Conservation (phyloP, 106 monocot genomes). For the Narthecium ossifragum region DNA sequence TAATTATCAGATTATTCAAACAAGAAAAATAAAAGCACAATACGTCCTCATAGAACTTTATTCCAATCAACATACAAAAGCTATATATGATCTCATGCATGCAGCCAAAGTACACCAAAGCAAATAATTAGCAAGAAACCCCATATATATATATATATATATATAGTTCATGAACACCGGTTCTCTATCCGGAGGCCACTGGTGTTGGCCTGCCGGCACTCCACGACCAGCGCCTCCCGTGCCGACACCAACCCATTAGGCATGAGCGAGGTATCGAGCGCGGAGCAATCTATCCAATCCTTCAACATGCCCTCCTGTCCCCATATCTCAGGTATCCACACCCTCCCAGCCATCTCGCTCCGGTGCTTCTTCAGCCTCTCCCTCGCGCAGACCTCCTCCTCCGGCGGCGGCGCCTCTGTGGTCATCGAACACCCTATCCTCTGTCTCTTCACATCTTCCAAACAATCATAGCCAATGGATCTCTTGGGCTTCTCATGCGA, state of each 20-base stretch:
- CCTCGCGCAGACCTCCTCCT: not conserved
- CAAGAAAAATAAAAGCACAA: too few species aligned
- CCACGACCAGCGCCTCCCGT: conserved; percentile 20
- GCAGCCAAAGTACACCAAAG: not conserved
- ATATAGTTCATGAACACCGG: conserved; percentile 15
- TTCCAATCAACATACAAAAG: not conserved
- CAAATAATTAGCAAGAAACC: not conserved
- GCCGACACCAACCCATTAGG: conserved; percentile 27
- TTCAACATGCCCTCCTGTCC: conserved; percentile 36
- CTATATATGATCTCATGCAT: not conserved
- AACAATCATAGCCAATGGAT: not conserved
- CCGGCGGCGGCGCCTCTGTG: too few species aligned
- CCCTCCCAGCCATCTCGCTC: conserved; percentile 30
- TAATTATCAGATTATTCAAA: too few species aligned
- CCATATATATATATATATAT: not conserved
- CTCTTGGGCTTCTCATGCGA: not conserved
- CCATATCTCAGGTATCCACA: conserved; percentile 47
- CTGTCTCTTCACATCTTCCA: not conserved
- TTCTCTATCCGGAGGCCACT: conserved; percentile 11
- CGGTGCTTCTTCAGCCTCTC: conserved; percentile 50
- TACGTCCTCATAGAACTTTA: too few species aligned
- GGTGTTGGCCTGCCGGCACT: conserved; percentile 24
- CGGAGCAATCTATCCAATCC: conserved; percentile 34
- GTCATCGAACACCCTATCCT: too few species aligned
- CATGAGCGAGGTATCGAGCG: conserved; percentile 22